Evolutionary conservation across 768 basidiomycete species (phyloP), one percentile per base, ranked within the genome.

Genomic region (Phaffia australis): DNA sequence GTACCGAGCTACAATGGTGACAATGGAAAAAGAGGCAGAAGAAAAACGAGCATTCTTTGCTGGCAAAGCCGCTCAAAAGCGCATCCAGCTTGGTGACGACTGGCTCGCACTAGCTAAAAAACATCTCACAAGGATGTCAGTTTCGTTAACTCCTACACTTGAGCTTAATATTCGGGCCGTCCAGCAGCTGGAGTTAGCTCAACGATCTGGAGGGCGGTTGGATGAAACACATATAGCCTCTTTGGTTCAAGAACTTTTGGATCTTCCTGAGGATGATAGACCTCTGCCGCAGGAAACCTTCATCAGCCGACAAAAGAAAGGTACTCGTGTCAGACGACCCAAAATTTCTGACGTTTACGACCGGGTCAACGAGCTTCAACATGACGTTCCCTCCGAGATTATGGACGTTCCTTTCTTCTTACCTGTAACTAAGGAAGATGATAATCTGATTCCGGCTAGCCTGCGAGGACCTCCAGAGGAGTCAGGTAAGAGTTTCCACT

Each of bases 21-120:
- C 56, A 8, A 29, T 32, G 25, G 63, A 64, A 42, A 56, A 42
- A 47, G 15, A 23, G 23, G 42, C 63, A 6, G 32, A 29, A 18
- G 21, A 56, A 35, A 51, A 23, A 42, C 42, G 35, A 42, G 35
- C 35, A 42, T 42, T 42, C 11, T 42, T 64, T 18, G 63, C 63
- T 3, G 63, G 25, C 4, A 64, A 64, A 48, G 25, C 50, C 19
- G 63, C 63, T 3, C 54, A 64, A 35, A 54, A 48, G 18, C 50
- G 51, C 35, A 64, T 64, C 35, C 63, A 64, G 42, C 63, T 64
- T 35, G 63, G 35, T 9, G 63, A 64, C 21, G 63, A 64, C 16
- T 64, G 63, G 63, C 25, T 21, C 2, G 63, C 63, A 25, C 52
- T 64, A 25, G 63, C 63, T 7, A 56, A 48, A 25, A 51, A 52